Base-by-base conservation (phyloP, 768 basidiomycete species). In the Suillus tomentosus region DNA sequence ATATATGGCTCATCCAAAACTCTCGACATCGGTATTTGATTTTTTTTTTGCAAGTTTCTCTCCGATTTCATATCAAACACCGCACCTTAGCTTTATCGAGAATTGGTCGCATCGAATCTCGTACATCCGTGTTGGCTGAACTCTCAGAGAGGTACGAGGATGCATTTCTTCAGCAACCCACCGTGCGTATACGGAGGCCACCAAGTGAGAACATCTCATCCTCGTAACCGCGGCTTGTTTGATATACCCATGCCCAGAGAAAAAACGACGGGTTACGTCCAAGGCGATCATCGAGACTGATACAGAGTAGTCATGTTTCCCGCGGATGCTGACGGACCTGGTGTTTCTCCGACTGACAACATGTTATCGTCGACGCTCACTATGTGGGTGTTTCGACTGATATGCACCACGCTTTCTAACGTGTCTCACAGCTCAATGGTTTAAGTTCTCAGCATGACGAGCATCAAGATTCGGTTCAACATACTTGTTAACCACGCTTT, bases 1-100 rank as follows among this genome's bases (percentile, higher is more conserved):
- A 65, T 78, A 60, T 79, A 78, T 55, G 73, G 71, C 8, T 60
- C 64, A 17, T 71, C 67, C 19, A 45, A 66, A 43, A 47, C 64
- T 19, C 24, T 42, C n/a, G 57, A 58, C 11, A 58, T 42, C 39
- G 57, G 57, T 58, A 58, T 42, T 58, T 58, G 22, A n/a, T 42
- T 27, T 42, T 27, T 42, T n/a, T 22, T 27, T 24, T 24, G 17
- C 34, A 13, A 17, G 24, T 31, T 57, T 42, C 10, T 40, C 22
- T 40, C 15, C 6, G 17, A 6, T 58, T 19, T 42, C 24, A 27
- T 27, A 17, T 42, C 2, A 6, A 58, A 17, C 11, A 58, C 36
- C 10, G 6, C 39, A 17, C 39, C 9, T 40, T 24, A 58, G 57
- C 24, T 19, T 19, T 42, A 3, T 58, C 57, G 10, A 58, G 57